Percentiles rank a stretch among this genome's conserved stretches.
These are phyloP conservation scores for Mortierella sp. DNA, from an alignment of 371 early-diverging fungal genomes.

Conservation along the genomic window DNA sequence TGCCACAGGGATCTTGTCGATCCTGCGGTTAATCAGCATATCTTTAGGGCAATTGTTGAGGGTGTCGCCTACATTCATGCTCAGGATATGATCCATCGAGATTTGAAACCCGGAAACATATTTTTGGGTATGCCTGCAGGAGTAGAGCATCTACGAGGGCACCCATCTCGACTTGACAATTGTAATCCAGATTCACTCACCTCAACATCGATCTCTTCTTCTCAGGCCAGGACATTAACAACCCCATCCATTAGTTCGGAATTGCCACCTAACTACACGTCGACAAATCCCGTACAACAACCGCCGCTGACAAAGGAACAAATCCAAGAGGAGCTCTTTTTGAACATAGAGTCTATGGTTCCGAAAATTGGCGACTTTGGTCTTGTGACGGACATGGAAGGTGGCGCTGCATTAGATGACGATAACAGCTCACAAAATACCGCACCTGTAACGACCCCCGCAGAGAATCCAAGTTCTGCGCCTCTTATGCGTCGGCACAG, in stretches of 20 bases:
- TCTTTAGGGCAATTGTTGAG: conserved; percentile 68
- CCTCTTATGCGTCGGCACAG: conserved; percentile 29
- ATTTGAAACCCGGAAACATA: conserved; percentile 86
- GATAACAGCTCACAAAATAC: conserved; percentile 5
- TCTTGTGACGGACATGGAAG: conserved; percentile 74
- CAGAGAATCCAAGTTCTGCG: conserved; percentile 1
- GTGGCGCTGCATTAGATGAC: conserved; percentile 24
- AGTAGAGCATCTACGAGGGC: conserved; percentile 19
- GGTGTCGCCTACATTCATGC: conserved; percentile 81
- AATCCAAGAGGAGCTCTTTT: conserved; percentile 53
- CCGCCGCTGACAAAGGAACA: conserved; percentile 45
- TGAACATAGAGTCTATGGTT: conserved; percentile 64
- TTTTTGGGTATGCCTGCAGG: conserved; percentile 63
- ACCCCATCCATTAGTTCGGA: not conserved
- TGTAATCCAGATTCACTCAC: not conserved
- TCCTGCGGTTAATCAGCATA: conserved; percentile 59
- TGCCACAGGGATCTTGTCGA: conserved; percentile 59
- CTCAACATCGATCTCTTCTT: conserved; percentile 1
- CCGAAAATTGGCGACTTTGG: conserved; percentile 94
- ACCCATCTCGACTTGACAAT: conserved; percentile 15
- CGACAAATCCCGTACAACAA: not conserved
- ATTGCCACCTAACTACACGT: not conserved
- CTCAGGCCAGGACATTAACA: conserved; percentile 11
- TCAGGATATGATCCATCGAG: conserved; percentile 82
- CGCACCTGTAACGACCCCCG: not conserved